These are phyloP conservation scores for Lobosporangium transversale DNA, from an alignment of 192 early-diverging fungal species.

Conservation along the genomic window DNA sequence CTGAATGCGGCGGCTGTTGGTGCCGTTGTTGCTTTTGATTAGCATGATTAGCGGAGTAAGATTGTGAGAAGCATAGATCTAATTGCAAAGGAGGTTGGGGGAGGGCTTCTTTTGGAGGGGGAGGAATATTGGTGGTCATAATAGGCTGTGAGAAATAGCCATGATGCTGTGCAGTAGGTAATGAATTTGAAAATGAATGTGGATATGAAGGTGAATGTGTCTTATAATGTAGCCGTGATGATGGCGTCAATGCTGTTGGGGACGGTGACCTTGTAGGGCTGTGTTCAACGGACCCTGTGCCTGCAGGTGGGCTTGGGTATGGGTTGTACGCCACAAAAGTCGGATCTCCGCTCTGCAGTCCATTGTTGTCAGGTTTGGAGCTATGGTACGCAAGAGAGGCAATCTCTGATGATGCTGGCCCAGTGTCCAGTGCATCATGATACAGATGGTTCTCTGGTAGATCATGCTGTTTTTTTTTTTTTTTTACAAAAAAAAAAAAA, in stretches of 20 bases:
- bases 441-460: too few species aligned
- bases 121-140: background rate
- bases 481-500: too few species aligned
- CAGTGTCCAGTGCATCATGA: too few species aligned
- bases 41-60: background rate
- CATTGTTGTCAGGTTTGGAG: background rate
- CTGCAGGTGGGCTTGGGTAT: conserved; percentile 21
- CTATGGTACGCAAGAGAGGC: conserved; percentile 16
- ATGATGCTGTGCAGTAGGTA: too few species aligned
- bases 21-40: background rate
- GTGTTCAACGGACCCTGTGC: background rate
- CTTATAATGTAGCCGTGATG: conserved; percentile 4
- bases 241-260: background rate
- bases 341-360: background rate
- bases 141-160: conserved; percentile 16
- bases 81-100: conserved; percentile 6
- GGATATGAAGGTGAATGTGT: background rate
- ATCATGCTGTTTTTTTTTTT: too few species aligned
- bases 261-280: background rate
- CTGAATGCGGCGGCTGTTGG: conserved; percentile 1
- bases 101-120: conserved; percentile 11
- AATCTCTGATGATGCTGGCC: background rate
- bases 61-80: conserved; percentile 1
- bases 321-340: conserved; percentile 4
- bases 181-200: too few species aligned